Conservation (phyloP, 257 asterid species). For the Schizonepeta tenuifolia region DNA sequence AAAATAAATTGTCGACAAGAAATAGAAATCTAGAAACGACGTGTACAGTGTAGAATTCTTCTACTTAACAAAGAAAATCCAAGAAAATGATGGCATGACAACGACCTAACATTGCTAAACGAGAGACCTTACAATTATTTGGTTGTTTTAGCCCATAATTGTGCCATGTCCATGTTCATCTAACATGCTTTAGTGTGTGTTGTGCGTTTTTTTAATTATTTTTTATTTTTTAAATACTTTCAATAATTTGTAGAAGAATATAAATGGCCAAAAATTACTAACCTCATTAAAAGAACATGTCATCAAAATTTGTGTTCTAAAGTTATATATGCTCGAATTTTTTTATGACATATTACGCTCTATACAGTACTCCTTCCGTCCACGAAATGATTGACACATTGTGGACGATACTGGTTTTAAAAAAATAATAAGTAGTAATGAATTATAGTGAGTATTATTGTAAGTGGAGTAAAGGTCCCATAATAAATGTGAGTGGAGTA, state of each 20-base stretch:
- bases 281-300: neutral
- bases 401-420: too few relatives aligned
- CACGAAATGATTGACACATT: too few relatives aligned
- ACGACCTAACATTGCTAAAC: slow-evolving; percentile 5
- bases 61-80: slow-evolving; percentile 13
- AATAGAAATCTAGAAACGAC: slow-evolving; percentile 28
- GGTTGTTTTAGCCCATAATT: neutral
- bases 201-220: too few relatives aligned
- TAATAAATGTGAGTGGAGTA: too few relatives aligned
- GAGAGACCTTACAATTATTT: neutral
- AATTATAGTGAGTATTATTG: too few relatives aligned
- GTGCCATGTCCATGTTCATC: neutral
- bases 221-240: too few relatives aligned
- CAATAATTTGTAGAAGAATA: too few relatives aligned
- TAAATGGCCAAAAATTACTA: neutral
- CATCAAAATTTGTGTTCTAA: neutral
- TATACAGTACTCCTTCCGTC: too few relatives aligned
- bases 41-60: slow-evolving; percentile 25
- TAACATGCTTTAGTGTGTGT: neutral
- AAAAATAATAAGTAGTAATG: too few relatives aligned
- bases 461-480: too few relatives aligned
- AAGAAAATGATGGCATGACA: slow-evolving; percentile 23
- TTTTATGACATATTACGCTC: too few relatives aligned
- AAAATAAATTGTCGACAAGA: slow-evolving; percentile 21
- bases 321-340: too few relatives aligned